phyloP scores from a whole-genome alignment of 2,329 filamentous ascomycete genomes.

The Aspergillus tamarii region DNA sequence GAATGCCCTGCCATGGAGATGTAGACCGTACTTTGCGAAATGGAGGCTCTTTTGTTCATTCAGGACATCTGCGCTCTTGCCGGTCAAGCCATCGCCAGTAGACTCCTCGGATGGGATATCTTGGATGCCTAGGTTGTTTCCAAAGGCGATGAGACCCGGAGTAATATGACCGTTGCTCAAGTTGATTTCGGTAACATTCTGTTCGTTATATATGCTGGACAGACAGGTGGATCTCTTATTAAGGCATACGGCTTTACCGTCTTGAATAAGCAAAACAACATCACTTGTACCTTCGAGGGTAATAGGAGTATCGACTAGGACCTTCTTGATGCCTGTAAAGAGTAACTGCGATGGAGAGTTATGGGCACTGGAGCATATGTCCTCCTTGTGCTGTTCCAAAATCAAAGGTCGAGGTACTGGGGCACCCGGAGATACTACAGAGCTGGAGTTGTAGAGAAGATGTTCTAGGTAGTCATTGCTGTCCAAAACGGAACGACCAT shows the following conservation, averaged over 20 bases:
- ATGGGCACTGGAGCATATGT: not conserved
- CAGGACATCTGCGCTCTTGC: slow-evolving; percentile 56
- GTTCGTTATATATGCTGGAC: not conserved
- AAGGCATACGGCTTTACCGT: not conserved
- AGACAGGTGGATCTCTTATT: not conserved
- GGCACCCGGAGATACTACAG: not conserved
- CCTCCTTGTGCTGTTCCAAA: not conserved
- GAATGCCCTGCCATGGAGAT: slow-evolving; percentile 59
- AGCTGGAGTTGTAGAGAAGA: not conserved
- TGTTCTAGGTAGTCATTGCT: not conserved
- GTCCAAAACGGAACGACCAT: slow-evolving; percentile 43
- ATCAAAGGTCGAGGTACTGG: not conserved
- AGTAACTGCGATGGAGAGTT: not conserved
- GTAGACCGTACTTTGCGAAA: slow-evolving; percentile 51
- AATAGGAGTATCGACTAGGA: not conserved
- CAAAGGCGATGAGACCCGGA: slow-evolving; percentile 7
- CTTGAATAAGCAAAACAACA: not conserved
- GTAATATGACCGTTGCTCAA: slow-evolving; percentile 7
- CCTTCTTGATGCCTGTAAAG: not conserved
- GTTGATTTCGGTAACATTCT: not conserved
- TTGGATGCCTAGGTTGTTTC: slow-evolving; percentile 45
- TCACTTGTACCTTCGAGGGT: not conserved
- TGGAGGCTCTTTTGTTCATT: slow-evolving; percentile 18
- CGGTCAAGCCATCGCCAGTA: slow-evolving; percentile 48
- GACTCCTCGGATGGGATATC: slow-evolving; percentile 61